Conservation (phyloP, 345 rosid species). For the Eucalyptus tenuipes region DNA sequence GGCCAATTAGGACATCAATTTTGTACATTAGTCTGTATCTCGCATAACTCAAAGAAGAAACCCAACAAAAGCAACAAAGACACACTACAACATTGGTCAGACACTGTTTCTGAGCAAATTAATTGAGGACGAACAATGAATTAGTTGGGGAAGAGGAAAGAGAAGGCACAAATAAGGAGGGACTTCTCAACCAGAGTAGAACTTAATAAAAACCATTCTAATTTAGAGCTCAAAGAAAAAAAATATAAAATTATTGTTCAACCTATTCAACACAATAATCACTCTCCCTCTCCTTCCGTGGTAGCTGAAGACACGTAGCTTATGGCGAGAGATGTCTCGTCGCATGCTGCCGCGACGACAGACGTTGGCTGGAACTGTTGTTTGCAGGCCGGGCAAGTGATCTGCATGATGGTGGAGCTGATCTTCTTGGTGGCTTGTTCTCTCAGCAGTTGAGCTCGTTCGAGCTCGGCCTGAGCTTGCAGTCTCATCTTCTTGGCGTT, state of each 20-base stretch:
- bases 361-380: conserved; percentile 28
- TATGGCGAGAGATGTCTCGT: conserved; percentile 22
- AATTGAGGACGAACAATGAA: not conserved
- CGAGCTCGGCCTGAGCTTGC: conserved; percentile 66
- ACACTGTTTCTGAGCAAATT: not conserved
- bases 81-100: not conserved
- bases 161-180: not conserved
- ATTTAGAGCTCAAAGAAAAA: not conserved
- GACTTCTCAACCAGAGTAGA: not conserved
- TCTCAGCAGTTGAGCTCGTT: conserved; percentile 45
- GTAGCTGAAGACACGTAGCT: conserved; percentile 39
- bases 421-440: conserved; percentile 58
- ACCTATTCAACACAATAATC: not conserved
- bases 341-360: not conserved
- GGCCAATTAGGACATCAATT: not conserved
- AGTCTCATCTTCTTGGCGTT: conserved; percentile 67
- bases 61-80: not conserved
- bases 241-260: not conserved
- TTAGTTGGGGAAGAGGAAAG: not conserved
- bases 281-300: conserved; percentile 11
- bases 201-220: not conserved
- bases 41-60: not conserved
- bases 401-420: conserved; percentile 46
- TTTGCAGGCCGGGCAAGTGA: conserved; percentile 78
- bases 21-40: not conserved